Percentiles rank a stretch among this genome's conserved stretches.
These are phyloP conservation scores for Thalassiosira oceanica DNA, from an alignment of 352 stramenopile genomes.

Conservation along the genomic window DNA sequence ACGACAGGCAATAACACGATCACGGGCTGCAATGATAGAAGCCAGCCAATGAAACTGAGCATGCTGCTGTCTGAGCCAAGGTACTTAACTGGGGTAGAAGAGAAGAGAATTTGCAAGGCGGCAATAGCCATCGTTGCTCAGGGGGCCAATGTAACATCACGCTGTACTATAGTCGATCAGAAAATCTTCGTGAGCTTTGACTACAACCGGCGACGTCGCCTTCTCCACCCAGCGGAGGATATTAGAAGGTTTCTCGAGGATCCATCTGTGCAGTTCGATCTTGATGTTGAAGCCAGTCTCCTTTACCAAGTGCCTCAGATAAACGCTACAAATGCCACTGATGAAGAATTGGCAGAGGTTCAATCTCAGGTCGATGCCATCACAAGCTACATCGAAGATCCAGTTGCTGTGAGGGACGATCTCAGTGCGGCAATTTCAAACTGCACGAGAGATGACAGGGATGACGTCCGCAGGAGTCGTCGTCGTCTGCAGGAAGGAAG, in stretches of 20 bases:
- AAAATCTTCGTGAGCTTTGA: conserved; percentile 27
- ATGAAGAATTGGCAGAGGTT: too few relatives aligned
- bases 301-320: too few relatives aligned
- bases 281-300: conserved; percentile 4
- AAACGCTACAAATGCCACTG: too few relatives aligned
- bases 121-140: conserved; percentile 12
- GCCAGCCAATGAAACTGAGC: conserved; percentile 9
- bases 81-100: conserved; percentile 18
- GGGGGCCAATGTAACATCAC: conserved; percentile 19
- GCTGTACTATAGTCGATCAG: conserved; percentile 36
- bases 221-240: background rate
- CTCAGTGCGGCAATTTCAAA: too few relatives aligned
- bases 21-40: conserved; percentile 29
- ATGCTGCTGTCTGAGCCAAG: background rate
- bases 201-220: background rate
- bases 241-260: conserved; percentile 2
- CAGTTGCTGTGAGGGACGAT: too few relatives aligned
- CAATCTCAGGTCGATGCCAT: too few relatives aligned
- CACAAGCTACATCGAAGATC: too few relatives aligned
- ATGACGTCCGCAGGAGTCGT: too few relatives aligned
- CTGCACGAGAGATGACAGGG: too few relatives aligned
- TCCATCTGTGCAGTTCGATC: background rate
- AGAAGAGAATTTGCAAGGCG: conserved; percentile 40
- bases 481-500: too few relatives aligned
- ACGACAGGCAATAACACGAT: conserved; percentile 16